Conservation (phyloP, 1,284 basidiomycete species). For the Ceratobasidium sp. region DNA sequence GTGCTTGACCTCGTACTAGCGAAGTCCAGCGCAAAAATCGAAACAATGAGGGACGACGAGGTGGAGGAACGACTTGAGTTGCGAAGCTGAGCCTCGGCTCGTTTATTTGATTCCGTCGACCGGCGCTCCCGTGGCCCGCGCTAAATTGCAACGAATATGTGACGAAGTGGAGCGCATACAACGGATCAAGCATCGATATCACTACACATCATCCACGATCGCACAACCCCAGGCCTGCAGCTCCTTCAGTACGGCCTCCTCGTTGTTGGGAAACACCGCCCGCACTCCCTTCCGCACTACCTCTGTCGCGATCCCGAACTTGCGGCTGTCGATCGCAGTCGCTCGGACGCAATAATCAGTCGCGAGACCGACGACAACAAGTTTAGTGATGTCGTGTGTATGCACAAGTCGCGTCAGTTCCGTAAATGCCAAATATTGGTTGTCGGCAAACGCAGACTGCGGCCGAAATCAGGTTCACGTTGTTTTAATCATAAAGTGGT, state of each 20-base stretch:
- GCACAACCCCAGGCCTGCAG: conserved; percentile 43
- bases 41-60: conserved; percentile 43
- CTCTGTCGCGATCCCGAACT: conserved; percentile 58
- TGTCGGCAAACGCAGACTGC: conserved; percentile 54
- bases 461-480: not conserved
- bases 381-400: conserved; percentile 55
- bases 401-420: conserved; percentile 55
- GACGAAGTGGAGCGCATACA: conserved; percentile 19
- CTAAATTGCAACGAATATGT: conserved; percentile 17
- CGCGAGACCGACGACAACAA: conserved; percentile 68
- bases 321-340: conserved; percentile 59
- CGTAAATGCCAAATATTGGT: conserved; percentile 54
- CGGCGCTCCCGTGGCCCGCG: conserved; percentile 30
- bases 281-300: conserved; percentile 43
- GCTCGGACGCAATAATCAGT: conserved; percentile 68
- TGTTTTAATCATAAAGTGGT: not conserved
- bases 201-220: conserved; percentile 3
- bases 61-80: conserved; percentile 36
- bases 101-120: conserved; percentile 41
- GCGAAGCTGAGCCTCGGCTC: conserved; percentile 22
- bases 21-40: conserved; percentile 41
- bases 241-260: conserved; percentile 43
- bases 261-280: conserved; percentile 44
- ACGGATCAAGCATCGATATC: not conserved
- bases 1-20: conserved; percentile 31